Conservation (phyloP, 2,329 filamentous ascomycete genomes). For the Sporothrix protearum region DNA sequence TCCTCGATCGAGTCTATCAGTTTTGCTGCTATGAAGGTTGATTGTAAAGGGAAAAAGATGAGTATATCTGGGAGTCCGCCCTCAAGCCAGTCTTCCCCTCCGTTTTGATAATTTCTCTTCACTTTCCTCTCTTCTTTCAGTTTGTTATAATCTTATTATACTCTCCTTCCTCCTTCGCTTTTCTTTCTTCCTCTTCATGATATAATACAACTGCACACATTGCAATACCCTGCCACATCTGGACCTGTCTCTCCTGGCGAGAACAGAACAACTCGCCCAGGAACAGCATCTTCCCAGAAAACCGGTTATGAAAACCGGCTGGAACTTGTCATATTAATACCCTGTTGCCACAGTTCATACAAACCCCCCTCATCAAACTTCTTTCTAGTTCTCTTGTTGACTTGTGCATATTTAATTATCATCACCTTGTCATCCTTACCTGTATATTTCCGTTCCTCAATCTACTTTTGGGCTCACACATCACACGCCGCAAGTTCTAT, state of each 20-base stretch:
- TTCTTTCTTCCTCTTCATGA: neutral
- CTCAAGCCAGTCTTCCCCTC: neutral
- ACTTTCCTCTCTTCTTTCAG: neutral
- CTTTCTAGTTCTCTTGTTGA: constrained; percentile 1
- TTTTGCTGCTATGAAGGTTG: constrained; percentile 12
- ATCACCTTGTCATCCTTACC: neutral
- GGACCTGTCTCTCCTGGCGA: constrained; percentile 24
- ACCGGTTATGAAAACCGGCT: constrained; percentile 10
- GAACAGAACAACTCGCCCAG: constrained; percentile 16
- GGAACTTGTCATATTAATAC: constrained; percentile 6
- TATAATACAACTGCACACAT: neutral
- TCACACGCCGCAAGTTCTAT: neutral
- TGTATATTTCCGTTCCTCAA: constrained; percentile 11
- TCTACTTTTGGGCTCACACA: neutral
- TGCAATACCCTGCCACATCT: constrained; percentile 1
- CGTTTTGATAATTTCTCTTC: constrained; percentile 2
- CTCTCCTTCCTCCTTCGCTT: neutral
- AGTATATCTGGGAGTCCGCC: constrained; percentile 27
- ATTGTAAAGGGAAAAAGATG: constrained; percentile 16
- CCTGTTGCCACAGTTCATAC: neutral
- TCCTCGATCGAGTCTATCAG: constrained; percentile 4
- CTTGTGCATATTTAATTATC: constrained; percentile 8
- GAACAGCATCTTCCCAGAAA: constrained; percentile 17
- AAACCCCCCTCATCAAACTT: neutral
- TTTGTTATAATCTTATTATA: neutral